Evolutionary conservation across 2,329 filamentous ascomycete species (phyloP).

Genomic region (Pseudogymnoascus sp.): DNA sequence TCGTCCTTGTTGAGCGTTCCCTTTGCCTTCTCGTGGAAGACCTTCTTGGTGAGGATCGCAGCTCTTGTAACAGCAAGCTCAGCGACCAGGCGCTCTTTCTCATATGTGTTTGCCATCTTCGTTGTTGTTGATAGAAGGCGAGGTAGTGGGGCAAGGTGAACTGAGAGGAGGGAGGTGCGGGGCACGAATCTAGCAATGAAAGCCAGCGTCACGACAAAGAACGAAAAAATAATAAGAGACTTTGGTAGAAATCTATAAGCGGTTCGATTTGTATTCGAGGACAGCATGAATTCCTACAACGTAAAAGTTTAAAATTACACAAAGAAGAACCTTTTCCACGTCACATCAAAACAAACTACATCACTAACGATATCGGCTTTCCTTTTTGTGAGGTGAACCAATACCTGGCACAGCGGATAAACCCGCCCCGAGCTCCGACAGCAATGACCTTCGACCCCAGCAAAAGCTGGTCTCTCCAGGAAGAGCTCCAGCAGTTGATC

Average conservation of each 20-base stretch:
- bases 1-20: slow-evolving; percentile 92
- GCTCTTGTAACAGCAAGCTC: slow-evolving; percentile 85
- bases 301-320: not conserved
- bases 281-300: not conserved
- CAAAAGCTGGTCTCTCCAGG: slow-evolving; percentile 6
- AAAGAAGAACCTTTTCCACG: not conserved
- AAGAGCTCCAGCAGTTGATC: slow-evolving; percentile 6
- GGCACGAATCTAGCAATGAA: slow-evolving; percentile 22
- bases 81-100: slow-evolving; percentile 71
- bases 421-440: not conserved
- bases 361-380: not conserved
- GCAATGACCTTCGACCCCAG: slow-evolving; percentile 1
- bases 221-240: slow-evolving; percentile 19
- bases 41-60: slow-evolving; percentile 63
- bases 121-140: slow-evolving; percentile 18
- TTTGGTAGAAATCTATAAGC: slow-evolving; percentile 11
- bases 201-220: slow-evolving; percentile 25
- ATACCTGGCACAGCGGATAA: not conserved
- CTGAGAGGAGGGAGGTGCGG: slow-evolving; percentile 24
- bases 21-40: slow-evolving; percentile 84
- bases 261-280: not conserved
- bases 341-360: slow-evolving; percentile 1
- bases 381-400: not conserved
- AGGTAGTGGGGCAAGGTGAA: slow-evolving; percentile 20
- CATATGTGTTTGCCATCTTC: slow-evolving; percentile 44